Conservation (phyloP, 106 monocot genomes). For the Amphibolis antarctica region DNA sequence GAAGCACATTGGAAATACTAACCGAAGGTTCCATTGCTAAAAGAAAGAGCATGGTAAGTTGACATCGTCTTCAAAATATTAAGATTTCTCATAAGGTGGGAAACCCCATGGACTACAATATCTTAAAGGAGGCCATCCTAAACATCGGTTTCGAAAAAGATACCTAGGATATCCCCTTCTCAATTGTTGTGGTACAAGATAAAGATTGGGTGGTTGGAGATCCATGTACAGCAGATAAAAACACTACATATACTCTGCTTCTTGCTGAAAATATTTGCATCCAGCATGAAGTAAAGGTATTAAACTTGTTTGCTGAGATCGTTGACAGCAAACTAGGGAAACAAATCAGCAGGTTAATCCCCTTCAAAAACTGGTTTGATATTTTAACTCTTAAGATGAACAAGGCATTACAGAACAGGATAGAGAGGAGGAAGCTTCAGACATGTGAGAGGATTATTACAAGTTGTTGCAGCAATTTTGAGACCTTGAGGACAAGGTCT, state of each 20-base stretch:
- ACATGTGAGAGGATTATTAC: too few species aligned
- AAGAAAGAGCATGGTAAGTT: constrained; percentile 46
- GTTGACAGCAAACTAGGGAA: too few species aligned
- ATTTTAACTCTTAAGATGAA: too few species aligned
- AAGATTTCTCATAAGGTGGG: constrained; percentile 87
- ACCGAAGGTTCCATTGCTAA: constrained; percentile 70
- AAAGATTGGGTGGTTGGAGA: constrained; percentile 84
- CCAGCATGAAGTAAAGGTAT: constrained; percentile 75
- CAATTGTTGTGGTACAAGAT: constrained; percentile 84
- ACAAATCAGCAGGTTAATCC: too few species aligned
- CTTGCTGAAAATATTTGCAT: constrained; percentile 93
- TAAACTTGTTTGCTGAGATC: too few species aligned
- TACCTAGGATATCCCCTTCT: constrained; percentile 46
- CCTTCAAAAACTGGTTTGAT: too few species aligned
- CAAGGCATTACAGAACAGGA: too few species aligned
- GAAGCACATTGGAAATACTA: constrained; percentile 77
- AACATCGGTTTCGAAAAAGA: constrained; percentile 39
- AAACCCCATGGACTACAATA: constrained; percentile 80
- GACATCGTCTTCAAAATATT: constrained; percentile 54
- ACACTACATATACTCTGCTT: constrained; percentile 82
- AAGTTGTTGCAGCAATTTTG: too few species aligned
- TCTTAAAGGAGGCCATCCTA: constrained; percentile 72
- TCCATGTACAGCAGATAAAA: constrained; percentile 79
- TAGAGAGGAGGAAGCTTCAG: too few species aligned
- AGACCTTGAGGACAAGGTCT: too few species aligned